phyloP scores from a whole-genome alignment of 805 yeast genomes.

The Metschnikowia lunata region DNA sequence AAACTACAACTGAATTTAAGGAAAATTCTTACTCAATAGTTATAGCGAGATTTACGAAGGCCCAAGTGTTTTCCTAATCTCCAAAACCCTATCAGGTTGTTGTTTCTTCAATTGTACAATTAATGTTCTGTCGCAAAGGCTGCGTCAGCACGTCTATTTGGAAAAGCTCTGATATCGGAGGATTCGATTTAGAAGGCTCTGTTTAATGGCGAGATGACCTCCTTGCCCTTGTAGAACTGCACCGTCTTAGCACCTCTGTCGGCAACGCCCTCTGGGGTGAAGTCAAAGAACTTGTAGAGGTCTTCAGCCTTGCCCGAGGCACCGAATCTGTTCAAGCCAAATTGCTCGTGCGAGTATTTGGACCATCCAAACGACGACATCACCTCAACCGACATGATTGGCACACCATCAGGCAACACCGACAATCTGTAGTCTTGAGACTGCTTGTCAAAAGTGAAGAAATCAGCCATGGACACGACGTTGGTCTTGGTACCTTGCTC shows the following conservation, averaged over 20 bases:
- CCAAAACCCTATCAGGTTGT: no score
- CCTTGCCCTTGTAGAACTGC: constrained; percentile 75
- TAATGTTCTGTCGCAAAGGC: neutral
- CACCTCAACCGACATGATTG: constrained; percentile 91
- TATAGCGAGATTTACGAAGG: no score
- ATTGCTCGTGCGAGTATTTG: constrained; percentile 92
- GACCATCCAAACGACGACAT: constrained; percentile 90
- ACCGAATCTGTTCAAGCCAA: constrained; percentile 95
- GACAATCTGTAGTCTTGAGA: constrained; percentile 71
- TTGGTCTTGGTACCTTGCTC: constrained; percentile 66
- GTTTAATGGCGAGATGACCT: constrained; percentile 70
- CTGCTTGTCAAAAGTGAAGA: constrained; percentile 85
- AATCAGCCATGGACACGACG: constrained; percentile 92
- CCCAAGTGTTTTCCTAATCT: no score
- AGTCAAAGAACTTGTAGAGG: constrained; percentile 79
- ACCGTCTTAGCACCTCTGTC: constrained; percentile 76
- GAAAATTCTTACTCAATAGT: no score
- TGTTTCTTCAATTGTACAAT: no score
- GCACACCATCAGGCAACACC: constrained; percentile 92
- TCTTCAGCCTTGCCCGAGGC: constrained; percentile 87
- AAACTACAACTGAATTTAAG: no score
- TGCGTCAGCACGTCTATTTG: no score
- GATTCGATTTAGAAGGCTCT: constrained; percentile 55
- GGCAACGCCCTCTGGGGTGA: constrained; percentile 91
- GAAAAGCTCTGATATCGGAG: no score